phyloP scores from a whole-genome alignment of 768 basidiomycete species.

The Pleurotus salmoneostramineus region DNA sequence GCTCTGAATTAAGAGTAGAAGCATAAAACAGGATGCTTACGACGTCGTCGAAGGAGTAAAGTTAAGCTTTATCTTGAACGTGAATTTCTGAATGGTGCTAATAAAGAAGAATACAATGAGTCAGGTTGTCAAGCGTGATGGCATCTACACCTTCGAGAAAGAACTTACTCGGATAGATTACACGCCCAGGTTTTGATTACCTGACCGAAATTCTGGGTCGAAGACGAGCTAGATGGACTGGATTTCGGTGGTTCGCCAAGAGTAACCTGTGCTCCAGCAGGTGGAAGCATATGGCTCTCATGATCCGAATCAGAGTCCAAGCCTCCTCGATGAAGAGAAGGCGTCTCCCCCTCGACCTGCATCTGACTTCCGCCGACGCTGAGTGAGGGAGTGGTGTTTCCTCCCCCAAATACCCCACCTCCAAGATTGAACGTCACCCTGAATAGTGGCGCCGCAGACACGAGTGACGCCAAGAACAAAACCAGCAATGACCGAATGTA shows the following conservation, averaged over 20 bases:
- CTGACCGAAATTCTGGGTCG: neutral
- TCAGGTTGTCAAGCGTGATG: neutral
- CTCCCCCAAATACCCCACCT: neutral
- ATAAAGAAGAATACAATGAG: neutral
- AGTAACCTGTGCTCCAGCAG: slow-evolving; percentile 2
- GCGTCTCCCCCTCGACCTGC: neutral
- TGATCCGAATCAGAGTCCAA: slow-evolving; percentile 6
- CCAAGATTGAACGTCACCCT: slow-evolving; percentile 2
- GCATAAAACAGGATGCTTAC: neutral
- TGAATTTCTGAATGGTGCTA: neutral
- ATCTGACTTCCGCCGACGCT: neutral
- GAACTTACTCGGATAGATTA: neutral
- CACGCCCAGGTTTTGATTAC: neutral
- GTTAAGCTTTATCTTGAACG: neutral
- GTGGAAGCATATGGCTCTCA: slow-evolving; percentile 4
- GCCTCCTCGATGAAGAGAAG: neutral
- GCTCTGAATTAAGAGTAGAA: too few relatives aligned
- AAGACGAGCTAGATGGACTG: neutral
- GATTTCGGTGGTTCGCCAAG: neutral
- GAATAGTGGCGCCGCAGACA: slow-evolving; percentile 2
- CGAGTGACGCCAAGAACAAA: slow-evolving; percentile 6
- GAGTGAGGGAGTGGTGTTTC: neutral
- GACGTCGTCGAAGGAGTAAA: neutral
- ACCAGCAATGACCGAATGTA: slow-evolving; percentile 1
- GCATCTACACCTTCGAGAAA: neutral